Evolutionary conservation across 2,329 filamentous ascomycete genomes (phyloP).

Genomic region (Phaeosphaeria sp.): DNA sequence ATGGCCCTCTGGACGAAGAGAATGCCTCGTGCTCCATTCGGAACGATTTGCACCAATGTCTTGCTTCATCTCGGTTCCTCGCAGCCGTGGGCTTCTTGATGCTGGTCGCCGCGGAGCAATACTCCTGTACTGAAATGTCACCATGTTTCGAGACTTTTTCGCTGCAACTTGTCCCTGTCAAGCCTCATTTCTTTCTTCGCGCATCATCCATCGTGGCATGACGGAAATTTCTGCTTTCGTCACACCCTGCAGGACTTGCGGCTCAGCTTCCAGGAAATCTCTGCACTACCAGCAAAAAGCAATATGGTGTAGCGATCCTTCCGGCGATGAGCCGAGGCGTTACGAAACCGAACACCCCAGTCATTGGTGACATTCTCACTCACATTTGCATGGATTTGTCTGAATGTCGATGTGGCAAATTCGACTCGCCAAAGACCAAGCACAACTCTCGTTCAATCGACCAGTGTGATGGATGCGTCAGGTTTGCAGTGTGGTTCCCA

Average conservation of each 20-base stretch:
- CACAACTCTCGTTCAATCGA: background rate
- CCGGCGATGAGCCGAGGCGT: slow-evolving; percentile 1
- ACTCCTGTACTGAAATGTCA: background rate
- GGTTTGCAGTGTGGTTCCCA: background rate
- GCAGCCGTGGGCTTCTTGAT: background rate
- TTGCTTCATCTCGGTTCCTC: background rate
- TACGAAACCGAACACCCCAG: background rate
- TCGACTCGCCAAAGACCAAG: background rate
- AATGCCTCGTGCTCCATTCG: background rate
- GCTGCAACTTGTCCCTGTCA: background rate
- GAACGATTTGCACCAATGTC: background rate
- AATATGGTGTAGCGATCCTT: slow-evolving; percentile 11
- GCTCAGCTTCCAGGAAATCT: slow-evolving; percentile 17
- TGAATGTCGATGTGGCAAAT: background rate
- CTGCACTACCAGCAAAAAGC: slow-evolving; percentile 21
- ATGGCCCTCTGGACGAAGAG: background rate
- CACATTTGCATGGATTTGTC: background rate
- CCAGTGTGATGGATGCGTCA: background rate
- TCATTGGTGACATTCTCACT: background rate
- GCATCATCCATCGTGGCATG: background rate
- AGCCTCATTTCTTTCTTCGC: background rate
- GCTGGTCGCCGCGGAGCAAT: background rate
- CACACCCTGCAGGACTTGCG: slow-evolving; percentile 18
- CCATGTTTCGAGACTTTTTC: background rate
- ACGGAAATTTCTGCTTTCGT: slow-evolving; percentile 6